These are phyloP conservation scores for Dioscorea dumetorum DNA, from an alignment of 106 monocot genomes.

Conservation along the genomic window DNA sequence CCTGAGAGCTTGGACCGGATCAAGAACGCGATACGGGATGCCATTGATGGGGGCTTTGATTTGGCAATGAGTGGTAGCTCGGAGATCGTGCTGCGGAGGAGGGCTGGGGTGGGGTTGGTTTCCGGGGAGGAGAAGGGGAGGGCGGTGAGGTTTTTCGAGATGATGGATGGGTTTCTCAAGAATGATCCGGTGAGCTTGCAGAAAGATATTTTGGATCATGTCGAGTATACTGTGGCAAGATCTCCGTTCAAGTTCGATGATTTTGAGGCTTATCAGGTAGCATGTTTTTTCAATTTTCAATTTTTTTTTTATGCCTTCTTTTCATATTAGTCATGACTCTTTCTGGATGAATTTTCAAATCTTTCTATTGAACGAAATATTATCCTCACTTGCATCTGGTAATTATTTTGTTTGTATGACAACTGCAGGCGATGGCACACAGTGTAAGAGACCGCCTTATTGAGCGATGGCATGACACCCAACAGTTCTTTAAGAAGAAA, in stretches of 20 bases:
- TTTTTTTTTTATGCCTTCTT: too few species aligned
- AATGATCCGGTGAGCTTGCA: conserved; percentile 32
- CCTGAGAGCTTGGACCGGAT: conserved; percentile 16
- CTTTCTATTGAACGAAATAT: too few species aligned
- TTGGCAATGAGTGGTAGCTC: background rate
- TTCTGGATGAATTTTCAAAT: too few species aligned
- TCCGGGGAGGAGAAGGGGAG: conserved; percentile 13
- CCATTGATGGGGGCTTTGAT: conserved; percentile 2
- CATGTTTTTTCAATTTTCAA: too few species aligned
- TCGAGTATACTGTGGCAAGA: conserved; percentile 33
- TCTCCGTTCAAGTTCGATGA: conserved; percentile 33
- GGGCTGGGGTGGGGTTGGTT: background rate
- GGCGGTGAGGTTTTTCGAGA: conserved; percentile 24
- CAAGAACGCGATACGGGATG: conserved; percentile 9
- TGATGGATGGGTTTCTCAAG: conserved; percentile 35
- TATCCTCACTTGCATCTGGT: too few species aligned
- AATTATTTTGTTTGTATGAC: background rate
- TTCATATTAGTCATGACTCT: too few species aligned
- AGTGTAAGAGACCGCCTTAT: conserved; percentile 35
- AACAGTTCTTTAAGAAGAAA: conserved; percentile 29
- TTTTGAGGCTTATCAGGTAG: conserved; percentile 38
- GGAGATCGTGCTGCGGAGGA: background rate
- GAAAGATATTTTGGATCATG: conserved; percentile 35
- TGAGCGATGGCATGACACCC: conserved; percentile 45
- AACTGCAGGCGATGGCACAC: conserved; percentile 26